Percentiles rank a stretch among this genome's conserved stretches.
Conservation (phyloP, 352 stramenopile genomes). For the Phytophthora pini region DNA sequence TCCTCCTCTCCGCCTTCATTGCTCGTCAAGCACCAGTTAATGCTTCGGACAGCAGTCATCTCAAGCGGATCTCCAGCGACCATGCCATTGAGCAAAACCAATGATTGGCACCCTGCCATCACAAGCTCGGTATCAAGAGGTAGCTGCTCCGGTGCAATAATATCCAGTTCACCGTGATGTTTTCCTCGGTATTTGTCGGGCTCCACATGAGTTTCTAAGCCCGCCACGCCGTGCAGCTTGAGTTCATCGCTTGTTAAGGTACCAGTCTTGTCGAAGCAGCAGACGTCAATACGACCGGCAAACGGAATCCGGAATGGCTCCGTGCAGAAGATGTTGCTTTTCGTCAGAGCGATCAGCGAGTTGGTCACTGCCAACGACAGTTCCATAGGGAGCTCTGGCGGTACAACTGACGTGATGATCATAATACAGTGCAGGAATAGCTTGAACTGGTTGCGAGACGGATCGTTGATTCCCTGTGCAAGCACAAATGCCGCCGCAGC, state of each 20-base stretch:
- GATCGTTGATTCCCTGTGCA: constrained; percentile 79
- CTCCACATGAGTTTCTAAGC: constrained; percentile 66
- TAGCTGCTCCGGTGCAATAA: constrained; percentile 91
- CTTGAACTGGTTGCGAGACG: constrained; percentile 96
- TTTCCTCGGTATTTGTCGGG: constrained; percentile 46
- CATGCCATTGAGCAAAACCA: constrained; percentile 96
- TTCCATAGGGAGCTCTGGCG: constrained; percentile 98
- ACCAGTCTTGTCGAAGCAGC: constrained; percentile 99
- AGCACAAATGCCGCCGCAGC: constrained; percentile 95
- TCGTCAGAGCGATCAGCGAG: constrained; percentile 94
- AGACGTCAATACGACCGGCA: constrained; percentile 96
- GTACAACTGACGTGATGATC: constrained; percentile 99
- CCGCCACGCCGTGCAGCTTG: constrained; percentile 92
- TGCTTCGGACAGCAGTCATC: constrained; percentile 92
- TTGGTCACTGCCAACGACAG: constrained; percentile 97
- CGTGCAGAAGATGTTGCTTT: constrained; percentile 97
- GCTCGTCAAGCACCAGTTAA: constrained; percentile 74
- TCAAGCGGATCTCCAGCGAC: constrained; percentile 98
- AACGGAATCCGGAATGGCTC: constrained; percentile 98
- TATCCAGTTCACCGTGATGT: constrained; percentile 64
- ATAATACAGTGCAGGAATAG: constrained; percentile 97
- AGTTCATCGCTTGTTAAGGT: constrained; percentile 99
- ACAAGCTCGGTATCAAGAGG: constrained; percentile 85
- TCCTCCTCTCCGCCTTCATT: constrained; percentile 39
- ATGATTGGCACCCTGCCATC: constrained; percentile 95